phyloP scores from a whole-genome alignment of 2,329 filamentous ascomycete genomes.

The Talaromyces sp. region DNA sequence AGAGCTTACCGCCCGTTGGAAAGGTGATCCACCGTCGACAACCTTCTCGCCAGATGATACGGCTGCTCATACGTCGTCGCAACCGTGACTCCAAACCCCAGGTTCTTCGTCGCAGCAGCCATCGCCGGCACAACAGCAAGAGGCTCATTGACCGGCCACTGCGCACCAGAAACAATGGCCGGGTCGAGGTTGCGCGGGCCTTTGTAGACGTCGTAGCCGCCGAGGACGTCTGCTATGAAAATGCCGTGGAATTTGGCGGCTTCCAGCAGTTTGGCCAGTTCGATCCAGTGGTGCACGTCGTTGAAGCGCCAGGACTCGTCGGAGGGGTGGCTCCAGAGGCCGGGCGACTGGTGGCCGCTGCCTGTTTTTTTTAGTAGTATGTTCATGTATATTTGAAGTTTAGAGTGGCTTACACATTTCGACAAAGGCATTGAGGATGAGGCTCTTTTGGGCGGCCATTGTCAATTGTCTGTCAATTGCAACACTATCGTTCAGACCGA shows the following conservation, averaged over 20 bases:
- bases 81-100: constrained; percentile 65
- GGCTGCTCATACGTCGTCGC: constrained; percentile 66
- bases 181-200: constrained; percentile 56
- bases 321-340: constrained; percentile 60
- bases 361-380: constrained; percentile 21
- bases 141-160: constrained; percentile 69
- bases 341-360: constrained; percentile 51
- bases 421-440: constrained; percentile 49
- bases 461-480: not conserved
- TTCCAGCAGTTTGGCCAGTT: constrained; percentile 57
- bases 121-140: constrained; percentile 60
- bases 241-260: constrained; percentile 61
- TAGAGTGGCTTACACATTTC: constrained; percentile 39
- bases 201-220: constrained; percentile 66
- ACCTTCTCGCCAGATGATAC: constrained; percentile 60
- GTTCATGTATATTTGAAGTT: not conserved
- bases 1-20: constrained; percentile 52
- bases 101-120: constrained; percentile 61
- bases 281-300: constrained; percentile 56
- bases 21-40: constrained; percentile 63
- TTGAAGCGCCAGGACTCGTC: constrained; percentile 61
- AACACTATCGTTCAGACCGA: too few species aligned
- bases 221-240: constrained; percentile 63
- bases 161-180: constrained; percentile 57
- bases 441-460: constrained; percentile 35